A percentile compares a stretch with the other conserved stretches of the same genome.
phyloP scores from a whole-genome alignment of 2,329 filamentous ascomycete genomes.

The Lecanicillium sp. region DNA sequence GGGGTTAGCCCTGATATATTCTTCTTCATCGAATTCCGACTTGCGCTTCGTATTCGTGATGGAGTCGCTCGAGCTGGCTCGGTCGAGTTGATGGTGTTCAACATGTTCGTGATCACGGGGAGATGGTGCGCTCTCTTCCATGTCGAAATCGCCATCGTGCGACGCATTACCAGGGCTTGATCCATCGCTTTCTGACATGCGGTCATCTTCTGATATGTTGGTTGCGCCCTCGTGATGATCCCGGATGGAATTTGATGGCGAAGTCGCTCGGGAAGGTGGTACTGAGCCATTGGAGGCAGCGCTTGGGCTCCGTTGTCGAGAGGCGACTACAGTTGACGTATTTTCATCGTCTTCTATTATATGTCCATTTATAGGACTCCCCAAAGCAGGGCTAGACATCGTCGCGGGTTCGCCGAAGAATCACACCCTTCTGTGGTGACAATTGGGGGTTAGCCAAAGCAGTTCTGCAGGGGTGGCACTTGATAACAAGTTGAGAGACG shows the following conservation, averaged over 20 bases:
- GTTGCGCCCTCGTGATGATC: conserved; percentile 32
- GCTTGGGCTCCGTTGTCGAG: conserved; percentile 44
- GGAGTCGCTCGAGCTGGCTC: conserved; percentile 65
- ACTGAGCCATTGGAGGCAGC: conserved; percentile 67
- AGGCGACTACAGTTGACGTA: conserved; percentile 28
- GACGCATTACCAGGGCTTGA: conserved; percentile 48
- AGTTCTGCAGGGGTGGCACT: conserved; percentile 7
- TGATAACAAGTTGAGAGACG: no score
- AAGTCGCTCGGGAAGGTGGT: conserved; percentile 39
- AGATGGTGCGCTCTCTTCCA: conserved; percentile 48
- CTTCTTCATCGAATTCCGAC: conserved; percentile 59
- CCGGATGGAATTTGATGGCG: conserved; percentile 31
- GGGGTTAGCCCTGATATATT: conserved; percentile 83
- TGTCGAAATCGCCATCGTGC: conserved; percentile 70
- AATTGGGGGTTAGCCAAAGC: conserved; percentile 26
- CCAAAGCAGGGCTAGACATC: conserved; percentile 55
- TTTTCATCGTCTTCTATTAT: conserved; percentile 44
- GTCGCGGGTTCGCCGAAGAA: conserved; percentile 53
- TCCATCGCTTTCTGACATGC: conserved; percentile 36
- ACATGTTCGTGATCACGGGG: conserved; percentile 10
- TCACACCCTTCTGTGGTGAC: conserved; percentile 31
- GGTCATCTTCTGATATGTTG: conserved; percentile 27
- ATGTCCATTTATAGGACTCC: conserved; percentile 59
- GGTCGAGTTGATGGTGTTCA: conserved; percentile 24
- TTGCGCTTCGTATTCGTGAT: conserved; percentile 67